Evolutionary conservation across 306 rosid genomes (phyloP).

Genomic region (Inga oerstediana): DNA sequence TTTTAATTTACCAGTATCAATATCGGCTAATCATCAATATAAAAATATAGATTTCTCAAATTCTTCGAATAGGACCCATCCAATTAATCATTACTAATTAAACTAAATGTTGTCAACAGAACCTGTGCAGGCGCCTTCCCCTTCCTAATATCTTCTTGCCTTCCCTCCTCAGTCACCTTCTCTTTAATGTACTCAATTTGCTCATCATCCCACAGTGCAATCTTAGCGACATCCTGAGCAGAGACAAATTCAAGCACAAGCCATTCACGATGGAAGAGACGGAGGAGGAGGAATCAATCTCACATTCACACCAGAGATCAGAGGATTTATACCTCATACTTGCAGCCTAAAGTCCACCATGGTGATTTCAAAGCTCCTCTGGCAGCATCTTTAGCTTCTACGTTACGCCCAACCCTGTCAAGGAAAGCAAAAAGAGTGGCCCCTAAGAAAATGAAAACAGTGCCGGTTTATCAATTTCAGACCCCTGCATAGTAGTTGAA

Average conservation of each 20-base stretch:
- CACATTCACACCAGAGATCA: slow-evolving; percentile 18
- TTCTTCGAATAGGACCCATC: background rate
- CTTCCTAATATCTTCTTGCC: slow-evolving; percentile 78
- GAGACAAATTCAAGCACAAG: slow-evolving; percentile 21
- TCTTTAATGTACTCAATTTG: slow-evolving; percentile 92
- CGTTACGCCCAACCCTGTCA: slow-evolving; percentile 75
- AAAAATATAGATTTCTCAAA: background rate
- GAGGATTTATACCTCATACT: slow-evolving; percentile 53
- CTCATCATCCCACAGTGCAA: slow-evolving; percentile 96
- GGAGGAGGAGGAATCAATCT: slow-evolving; percentile 7
- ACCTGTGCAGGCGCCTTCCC: slow-evolving; percentile 94
- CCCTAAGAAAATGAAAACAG: slow-evolving; percentile 34
- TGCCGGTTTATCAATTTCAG: slow-evolving; percentile 22
- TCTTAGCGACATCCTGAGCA: slow-evolving; percentile 78
- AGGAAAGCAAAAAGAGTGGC: background rate
- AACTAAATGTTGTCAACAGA: background rate
- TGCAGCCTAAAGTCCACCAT: slow-evolving; percentile 98
- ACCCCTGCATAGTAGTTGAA: slow-evolving; percentile 20
- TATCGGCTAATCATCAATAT: background rate
- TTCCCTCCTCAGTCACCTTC: slow-evolving; percentile 88
- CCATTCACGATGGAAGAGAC: background rate
- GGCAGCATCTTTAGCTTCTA: slow-evolving; percentile 94
- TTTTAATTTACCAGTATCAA: background rate
- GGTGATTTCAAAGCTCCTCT: slow-evolving; percentile 91
- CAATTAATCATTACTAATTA: background rate